Base-by-base conservation (phyloP, 768 basidiomycete genomes). In the Termitomyces sp. region DNA sequence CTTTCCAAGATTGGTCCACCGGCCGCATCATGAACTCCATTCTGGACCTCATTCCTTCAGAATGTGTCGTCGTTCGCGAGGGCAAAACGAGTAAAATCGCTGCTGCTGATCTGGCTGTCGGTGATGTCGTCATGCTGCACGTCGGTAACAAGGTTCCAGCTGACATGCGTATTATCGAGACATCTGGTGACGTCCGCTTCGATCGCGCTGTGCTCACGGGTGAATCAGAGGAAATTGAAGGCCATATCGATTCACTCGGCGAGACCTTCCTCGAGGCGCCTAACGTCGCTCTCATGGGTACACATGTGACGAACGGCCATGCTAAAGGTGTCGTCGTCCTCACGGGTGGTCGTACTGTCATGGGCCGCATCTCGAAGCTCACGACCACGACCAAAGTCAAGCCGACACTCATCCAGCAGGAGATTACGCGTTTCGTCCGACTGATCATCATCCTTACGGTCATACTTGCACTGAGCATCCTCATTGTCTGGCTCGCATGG, bases 291-390 rank as follows among this genome's bases (percentile, higher is more conserved):
- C 69, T 84, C 29, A 76, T 73, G 24, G 76, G 75, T 0, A 78
- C 77, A 0, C 73, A 77, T 55, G 73, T 75, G 24, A 74, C 72
- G 0, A 75, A 77, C 49, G 77, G 78, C 3, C 70, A 70, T 24
- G 77, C 75, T 34, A 72, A 63, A 37, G 76, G 77, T 20, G 62
- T 78, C 0, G 74, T 75, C 9, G 75, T 79, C 31, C 74, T 75
- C 24, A 75, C 72, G 0, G 78, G 79, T 36, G 74, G 76, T 59
- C 77, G 72, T 34, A 72, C 74, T 3, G 65, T 76, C 51, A 77
- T 79, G 78, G 83, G 82, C 12, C 78, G 80, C 31, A 77, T 85
- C 59, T 82, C 83, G 26, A 75, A 79, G 60, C 75, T 83, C 64
- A 81, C 82, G 0, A 77, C 74, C 18, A 71, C 76, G 54, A 73